A percentile compares a stretch with the other conserved stretches of the same genome.
Conservation (phyloP, 139 green algal species). For the Volvox africanus region DNA sequence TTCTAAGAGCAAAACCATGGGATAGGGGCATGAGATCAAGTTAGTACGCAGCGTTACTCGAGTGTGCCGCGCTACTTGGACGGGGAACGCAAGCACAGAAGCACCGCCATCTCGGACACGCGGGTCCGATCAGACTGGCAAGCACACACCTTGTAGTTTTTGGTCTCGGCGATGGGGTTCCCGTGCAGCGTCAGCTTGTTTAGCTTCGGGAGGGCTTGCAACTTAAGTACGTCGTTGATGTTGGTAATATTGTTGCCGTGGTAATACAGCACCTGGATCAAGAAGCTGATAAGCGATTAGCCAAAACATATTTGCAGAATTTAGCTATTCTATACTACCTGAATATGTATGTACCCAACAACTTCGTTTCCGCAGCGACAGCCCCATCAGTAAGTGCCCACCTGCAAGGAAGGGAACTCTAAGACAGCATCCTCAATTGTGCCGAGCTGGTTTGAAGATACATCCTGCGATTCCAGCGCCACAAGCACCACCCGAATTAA, state of each 20-base stretch:
- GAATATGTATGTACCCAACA: no score
- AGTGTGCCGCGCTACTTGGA: no score
- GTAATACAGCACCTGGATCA: conserved; percentile 52
- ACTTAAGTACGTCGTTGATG: conserved; percentile 58
- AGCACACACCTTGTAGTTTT: conserved; percentile 47
- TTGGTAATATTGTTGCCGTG: conserved; percentile 63
- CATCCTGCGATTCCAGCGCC: conserved; percentile 7
- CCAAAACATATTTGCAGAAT: no score
- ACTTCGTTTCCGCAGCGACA: no score
- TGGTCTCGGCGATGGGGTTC: conserved; percentile 47
- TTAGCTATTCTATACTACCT: no score
- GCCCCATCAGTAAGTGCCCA: background rate
- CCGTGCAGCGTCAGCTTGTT: conserved; percentile 65
- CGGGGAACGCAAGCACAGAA: no score
- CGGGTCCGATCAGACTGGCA: no score
- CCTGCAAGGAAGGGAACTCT: conserved; percentile 52
- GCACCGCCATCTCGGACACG: no score
- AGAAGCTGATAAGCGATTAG: no score
- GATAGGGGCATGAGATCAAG: background rate
- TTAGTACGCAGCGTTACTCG: no score
- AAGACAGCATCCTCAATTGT: conserved; percentile 55
- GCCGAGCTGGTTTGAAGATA: conserved; percentile 58
- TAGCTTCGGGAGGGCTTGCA: conserved; percentile 52
- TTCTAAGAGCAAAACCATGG: background rate
- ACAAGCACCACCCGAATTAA: background rate